Conservation (phyloP, 257 asterid genomes). For the Solanum boliviense region DNA sequence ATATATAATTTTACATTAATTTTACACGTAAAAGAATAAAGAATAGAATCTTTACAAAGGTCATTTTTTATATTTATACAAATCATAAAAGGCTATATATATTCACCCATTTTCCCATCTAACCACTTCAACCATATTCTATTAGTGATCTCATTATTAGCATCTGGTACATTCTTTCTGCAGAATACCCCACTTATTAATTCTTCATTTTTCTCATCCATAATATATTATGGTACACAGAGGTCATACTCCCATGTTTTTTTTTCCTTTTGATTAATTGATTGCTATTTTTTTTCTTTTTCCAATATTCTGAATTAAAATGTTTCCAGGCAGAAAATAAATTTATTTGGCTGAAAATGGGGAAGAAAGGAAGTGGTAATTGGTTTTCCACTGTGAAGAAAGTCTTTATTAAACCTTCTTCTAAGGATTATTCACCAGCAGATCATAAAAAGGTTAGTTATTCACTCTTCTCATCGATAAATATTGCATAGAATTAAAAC, state of each 20-base stretch:
- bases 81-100: neutral
- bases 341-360: constrained; percentile 28
- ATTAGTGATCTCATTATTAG: neutral
- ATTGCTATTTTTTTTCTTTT: neutral
- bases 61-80: neutral
- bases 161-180: neutral
- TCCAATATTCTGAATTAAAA: neutral
- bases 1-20: neutral
- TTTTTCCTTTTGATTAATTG: neutral
- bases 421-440: constrained; percentile 29
- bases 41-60: neutral
- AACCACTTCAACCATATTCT: neutral
- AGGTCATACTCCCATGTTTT: neutral
- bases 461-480: neutral
- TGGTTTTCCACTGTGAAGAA: constrained; percentile 84
- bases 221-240: neutral
- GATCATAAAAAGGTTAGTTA: constrained; percentile 55
- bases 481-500: neutral
- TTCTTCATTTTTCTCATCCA: neutral
- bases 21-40: neutral
- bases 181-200: neutral
- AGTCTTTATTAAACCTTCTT: constrained; percentile 42
- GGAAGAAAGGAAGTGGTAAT: constrained; percentile 54
- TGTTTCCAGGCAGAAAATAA: neutral
- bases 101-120: neutral